phyloP scores from a whole-genome alignment of 2,329 filamentous ascomycete genomes.

The Aureobasidium subglaciale region DNA sequence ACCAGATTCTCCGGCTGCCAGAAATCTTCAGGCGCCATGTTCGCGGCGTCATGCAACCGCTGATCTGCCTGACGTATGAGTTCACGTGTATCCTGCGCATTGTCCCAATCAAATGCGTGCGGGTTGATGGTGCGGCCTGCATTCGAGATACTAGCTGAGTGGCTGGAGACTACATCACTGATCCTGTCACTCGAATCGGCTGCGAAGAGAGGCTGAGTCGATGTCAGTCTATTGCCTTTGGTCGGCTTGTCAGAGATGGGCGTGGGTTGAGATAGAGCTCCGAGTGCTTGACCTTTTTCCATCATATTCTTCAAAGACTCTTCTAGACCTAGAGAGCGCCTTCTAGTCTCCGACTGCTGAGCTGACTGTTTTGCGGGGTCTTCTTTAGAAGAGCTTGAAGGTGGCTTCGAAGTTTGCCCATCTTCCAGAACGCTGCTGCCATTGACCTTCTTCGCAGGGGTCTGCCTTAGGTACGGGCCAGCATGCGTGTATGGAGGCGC shows the following conservation, averaged over 20 bases:
- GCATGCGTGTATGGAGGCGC: too few relatives aligned
- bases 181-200: neutral
- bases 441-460: neutral
- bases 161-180: neutral
- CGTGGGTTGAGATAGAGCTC: neutral
- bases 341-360: neutral
- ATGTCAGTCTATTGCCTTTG: neutral
- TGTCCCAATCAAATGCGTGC: neutral
- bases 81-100: neutral
- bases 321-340: neutral
- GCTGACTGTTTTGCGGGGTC: neutral
- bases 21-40: constrained; percentile 9
- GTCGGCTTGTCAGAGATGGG: neutral
- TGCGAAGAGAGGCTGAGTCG: neutral
- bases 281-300: constrained; percentile 1
- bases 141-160: neutral
- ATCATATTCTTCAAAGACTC: neutral
- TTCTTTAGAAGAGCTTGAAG: neutral
- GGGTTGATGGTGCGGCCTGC: neutral
- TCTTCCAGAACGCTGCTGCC: too few relatives aligned
- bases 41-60: neutral
- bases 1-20: neutral
- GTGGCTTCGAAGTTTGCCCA: neutral
- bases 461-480: too few relatives aligned
- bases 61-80: neutral